These are phyloP conservation scores for Tricholoma matsutake DNA, from an alignment of 768 basidiomycete species.

Conservation along the genomic window DNA sequence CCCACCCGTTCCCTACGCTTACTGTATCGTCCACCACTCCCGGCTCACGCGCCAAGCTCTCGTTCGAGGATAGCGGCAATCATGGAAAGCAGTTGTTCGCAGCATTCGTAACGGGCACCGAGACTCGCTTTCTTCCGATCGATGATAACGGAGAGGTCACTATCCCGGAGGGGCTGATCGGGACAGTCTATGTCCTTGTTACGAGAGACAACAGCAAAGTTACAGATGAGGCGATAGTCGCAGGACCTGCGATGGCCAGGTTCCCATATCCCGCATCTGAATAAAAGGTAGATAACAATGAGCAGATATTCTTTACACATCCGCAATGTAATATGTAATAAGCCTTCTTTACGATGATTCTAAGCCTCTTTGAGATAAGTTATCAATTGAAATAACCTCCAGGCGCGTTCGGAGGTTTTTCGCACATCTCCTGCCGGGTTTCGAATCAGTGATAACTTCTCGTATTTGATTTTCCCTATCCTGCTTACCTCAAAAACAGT, in stretches of 20 bases:
- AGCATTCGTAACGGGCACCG: constrained; percentile 49
- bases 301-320: neutral
- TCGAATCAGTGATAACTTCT: too few species aligned
- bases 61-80: constrained; percentile 16
- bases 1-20: constrained; percentile 45
- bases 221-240: constrained; percentile 48
- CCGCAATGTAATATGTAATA: too few species aligned
- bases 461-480: too few species aligned
- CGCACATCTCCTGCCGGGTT: too few species aligned
- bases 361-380: too few species aligned
- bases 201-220: constrained; percentile 35
- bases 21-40: constrained; percentile 21
- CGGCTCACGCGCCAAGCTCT: constrained; percentile 20
- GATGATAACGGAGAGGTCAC: constrained; percentile 26
- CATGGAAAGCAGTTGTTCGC: constrained; percentile 32
- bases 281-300: neutral
- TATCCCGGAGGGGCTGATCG: constrained; percentile 42
- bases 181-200: constrained; percentile 52
- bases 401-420: too few species aligned
- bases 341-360: too few species aligned
- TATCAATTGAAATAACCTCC: too few species aligned
- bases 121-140: constrained; percentile 38
- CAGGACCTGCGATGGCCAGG: constrained; percentile 50
- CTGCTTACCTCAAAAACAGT: too few species aligned
- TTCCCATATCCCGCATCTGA: constrained; percentile 32